Evolutionary conservation across 179 eudicot genomes (phyloP).

Genomic region (Amaranthus tricolor): DNA sequence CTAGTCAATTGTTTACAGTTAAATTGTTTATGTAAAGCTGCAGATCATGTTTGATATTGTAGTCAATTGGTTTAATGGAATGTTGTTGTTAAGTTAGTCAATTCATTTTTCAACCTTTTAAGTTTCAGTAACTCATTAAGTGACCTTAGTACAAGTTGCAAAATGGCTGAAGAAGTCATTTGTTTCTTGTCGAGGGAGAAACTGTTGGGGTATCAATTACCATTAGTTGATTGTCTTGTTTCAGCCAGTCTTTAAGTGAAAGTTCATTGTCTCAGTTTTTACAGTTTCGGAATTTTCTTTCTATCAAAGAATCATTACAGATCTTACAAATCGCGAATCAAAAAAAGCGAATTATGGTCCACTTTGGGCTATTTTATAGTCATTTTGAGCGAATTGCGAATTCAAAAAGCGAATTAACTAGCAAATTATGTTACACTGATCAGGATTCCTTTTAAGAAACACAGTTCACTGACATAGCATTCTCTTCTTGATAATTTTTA

Average conservation of each 20-base stretch:
- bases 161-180: not conserved
- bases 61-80: not conserved
- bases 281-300: not conserved
- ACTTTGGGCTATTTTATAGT: no score
- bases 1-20: no score
- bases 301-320: not conserved
- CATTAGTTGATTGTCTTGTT: not conserved
- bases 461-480: not conserved
- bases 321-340: not conserved
- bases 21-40: no score
- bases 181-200: not conserved
- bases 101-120: not conserved
- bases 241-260: not conserved
- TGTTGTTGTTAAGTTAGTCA: not conserved
- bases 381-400: no score
- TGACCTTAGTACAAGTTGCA: not conserved
- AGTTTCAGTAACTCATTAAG: not conserved
- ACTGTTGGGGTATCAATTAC: not conserved
- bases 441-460: not conserved
- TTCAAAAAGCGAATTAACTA: no score
- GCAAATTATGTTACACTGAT: not conserved
- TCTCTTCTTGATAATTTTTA: conserved; percentile 19
- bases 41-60: no score
- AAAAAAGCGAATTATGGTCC: no score
- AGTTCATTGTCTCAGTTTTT: not conserved